A percentile compares a stretch with the other conserved stretches of the same genome.
These are phyloP conservation scores for Vanilla planifolia DNA, from an alignment of 106 monocot species.

Conservation along the genomic window DNA sequence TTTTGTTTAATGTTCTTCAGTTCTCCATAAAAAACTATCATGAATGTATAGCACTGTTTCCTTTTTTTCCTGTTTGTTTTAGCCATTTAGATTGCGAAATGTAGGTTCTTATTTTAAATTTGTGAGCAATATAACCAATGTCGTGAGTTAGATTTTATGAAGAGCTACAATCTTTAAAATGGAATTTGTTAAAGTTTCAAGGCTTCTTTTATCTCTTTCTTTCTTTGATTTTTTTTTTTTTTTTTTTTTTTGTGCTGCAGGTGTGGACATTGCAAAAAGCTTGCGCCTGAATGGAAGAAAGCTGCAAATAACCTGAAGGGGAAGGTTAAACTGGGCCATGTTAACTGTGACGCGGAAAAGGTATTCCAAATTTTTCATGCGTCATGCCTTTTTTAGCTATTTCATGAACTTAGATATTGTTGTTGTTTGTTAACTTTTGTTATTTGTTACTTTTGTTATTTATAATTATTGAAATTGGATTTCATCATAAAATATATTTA, in stretches of 20 bases:
- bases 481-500: neutral
- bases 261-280: constrained; percentile 99
- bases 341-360: constrained; percentile 95
- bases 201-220: neutral
- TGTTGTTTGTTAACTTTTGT: neutral
- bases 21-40: too few species aligned
- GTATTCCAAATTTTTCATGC: constrained; percentile 20
- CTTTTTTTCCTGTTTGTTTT: neutral
- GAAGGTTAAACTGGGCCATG: constrained; percentile 93
- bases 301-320: constrained; percentile 91
- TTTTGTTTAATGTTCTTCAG: too few species aligned
- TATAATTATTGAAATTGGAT: neutral
- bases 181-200: neutral
- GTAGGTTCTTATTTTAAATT: neutral
- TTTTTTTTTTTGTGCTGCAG: constrained; percentile 28
- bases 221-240: neutral
- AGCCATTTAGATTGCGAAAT: neutral
- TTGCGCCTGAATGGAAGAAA: constrained; percentile 98
- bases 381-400: neutral
- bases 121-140: too few species aligned
- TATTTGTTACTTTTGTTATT: neutral
- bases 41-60: too few species aligned
- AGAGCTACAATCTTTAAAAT: neutral
- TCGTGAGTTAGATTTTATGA: too few species aligned
- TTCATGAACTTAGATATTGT: neutral